Evolutionary conservation across 495 filamentous ascomycete species (phyloP).

Genomic region (Penicillium psychrofluorescens): DNA sequence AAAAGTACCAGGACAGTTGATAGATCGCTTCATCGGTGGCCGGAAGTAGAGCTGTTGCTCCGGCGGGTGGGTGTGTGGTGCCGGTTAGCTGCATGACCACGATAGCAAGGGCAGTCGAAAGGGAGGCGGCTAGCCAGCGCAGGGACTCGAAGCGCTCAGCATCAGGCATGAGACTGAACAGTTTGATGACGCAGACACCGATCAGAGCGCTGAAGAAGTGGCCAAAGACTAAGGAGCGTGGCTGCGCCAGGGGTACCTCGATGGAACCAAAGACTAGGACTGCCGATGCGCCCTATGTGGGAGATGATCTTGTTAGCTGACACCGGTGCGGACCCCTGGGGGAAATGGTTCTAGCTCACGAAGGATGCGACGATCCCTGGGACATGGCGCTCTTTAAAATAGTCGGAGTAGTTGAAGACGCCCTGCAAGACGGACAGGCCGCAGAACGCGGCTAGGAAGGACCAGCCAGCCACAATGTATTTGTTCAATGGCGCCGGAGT

Average conservation of each 20-base stretch:
- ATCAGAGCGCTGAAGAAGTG: conserved; percentile 59
- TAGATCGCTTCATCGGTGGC: conserved; percentile 49
- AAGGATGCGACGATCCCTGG: conserved; percentile 29
- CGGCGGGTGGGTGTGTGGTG: conserved; percentile 76
- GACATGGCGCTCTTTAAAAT: conserved; percentile 22
- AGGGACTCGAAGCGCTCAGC: conserved; percentile 39
- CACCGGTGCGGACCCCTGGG: not conserved
- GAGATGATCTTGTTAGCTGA: not conserved
- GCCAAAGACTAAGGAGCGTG: conserved; percentile 60
- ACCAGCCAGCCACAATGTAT: conserved; percentile 23
- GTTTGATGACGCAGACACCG: conserved; percentile 58
- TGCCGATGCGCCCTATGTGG: conserved; percentile 57
- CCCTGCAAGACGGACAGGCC: conserved; percentile 25
- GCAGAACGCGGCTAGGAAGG: conserved; percentile 28
- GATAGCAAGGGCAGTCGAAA: conserved; percentile 57
- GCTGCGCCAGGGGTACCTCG: conserved; percentile 68
- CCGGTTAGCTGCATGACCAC: conserved; percentile 66
- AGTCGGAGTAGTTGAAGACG: conserved; percentile 25
- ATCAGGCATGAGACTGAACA: conserved; percentile 52
- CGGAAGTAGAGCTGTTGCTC: conserved; percentile 72
- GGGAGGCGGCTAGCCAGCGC: conserved; percentile 59
- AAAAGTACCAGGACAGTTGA: conserved; percentile 60
- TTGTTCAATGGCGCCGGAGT: conserved; percentile 14
- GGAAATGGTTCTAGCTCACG: conserved; percentile 9
- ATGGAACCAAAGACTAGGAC: conserved; percentile 63